Percentiles rank a stretch among this genome's conserved stretches.
phyloP scores from a whole-genome alignment of 371 early-diverging fungal species.

The Batrachochytrium dendrobatidis region DNA sequence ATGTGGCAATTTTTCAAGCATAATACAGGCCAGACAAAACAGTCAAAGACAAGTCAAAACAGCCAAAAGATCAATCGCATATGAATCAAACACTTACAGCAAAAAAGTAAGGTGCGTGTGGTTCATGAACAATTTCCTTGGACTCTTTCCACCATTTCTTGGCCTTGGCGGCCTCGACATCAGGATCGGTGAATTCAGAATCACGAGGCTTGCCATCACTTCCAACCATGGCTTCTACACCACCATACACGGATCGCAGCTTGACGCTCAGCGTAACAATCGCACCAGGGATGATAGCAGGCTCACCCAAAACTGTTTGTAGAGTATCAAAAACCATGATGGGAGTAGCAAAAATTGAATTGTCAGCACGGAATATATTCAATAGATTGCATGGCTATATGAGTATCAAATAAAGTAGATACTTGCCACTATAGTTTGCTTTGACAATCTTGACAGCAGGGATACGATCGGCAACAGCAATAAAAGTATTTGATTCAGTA shows the following conservation, averaged over 20 bases:
- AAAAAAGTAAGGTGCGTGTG: slow-evolving; percentile 42
- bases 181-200: slow-evolving; percentile 17
- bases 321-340: slow-evolving; percentile 1
- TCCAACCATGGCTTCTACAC: slow-evolving; percentile 1
- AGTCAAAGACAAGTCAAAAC: not conserved
- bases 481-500: slow-evolving; percentile 26
- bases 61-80: too few species aligned
- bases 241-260: slow-evolving; percentile 12
- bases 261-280: slow-evolving; percentile 40
- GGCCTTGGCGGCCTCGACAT: slow-evolving; percentile 22
- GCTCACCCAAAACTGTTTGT: slow-evolving; percentile 37
- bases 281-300: slow-evolving; percentile 34
- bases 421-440: slow-evolving; percentile 64
- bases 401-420: not conserved
- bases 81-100: slow-evolving; percentile 6
- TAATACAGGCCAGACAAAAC: not conserved
- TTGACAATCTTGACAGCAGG: slow-evolving; percentile 65
- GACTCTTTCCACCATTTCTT: slow-evolving; percentile 22
- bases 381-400: not conserved
- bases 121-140: slow-evolving; percentile 11
- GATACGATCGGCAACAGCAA: slow-evolving; percentile 66
- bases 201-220: too few species aligned
- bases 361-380: too few species aligned
- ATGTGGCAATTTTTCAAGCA: slow-evolving; percentile 41
- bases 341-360: too few species aligned